These are phyloP conservation scores for Capsicum baccatum DNA, from an alignment of 257 asterid genomes.

Conservation along the genomic window DNA sequence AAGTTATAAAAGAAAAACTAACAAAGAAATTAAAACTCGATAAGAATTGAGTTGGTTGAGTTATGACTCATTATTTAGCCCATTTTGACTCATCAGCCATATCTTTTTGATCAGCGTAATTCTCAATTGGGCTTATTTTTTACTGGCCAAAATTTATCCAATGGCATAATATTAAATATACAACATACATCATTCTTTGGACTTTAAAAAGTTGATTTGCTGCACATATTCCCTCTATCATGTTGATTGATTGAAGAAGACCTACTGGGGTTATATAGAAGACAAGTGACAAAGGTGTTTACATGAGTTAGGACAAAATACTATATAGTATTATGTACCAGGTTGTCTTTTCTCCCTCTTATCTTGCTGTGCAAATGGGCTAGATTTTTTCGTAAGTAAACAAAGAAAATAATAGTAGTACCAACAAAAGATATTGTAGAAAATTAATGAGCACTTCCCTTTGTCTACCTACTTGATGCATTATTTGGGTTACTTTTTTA, in stretches of 20 bases:
- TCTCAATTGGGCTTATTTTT: too few species aligned
- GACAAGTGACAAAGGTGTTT: not conserved
- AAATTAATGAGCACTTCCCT: not conserved
- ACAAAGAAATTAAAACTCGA: not conserved
- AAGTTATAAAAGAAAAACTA: not conserved
- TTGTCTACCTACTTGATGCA: not conserved
- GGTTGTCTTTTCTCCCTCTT: not conserved
- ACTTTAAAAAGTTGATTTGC: not conserved
- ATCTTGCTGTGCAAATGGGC: not conserved
- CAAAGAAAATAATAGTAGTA: not conserved
- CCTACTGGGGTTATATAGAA: not conserved
- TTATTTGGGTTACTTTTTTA: not conserved
- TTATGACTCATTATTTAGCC: not conserved
- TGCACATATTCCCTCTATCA: not conserved
- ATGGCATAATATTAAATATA: not conserved
- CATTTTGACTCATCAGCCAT: not conserved
- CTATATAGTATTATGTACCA: not conserved
- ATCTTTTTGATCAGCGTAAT: too few species aligned
- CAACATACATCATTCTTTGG: not conserved
- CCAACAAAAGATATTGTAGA: not conserved
- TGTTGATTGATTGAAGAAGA: too few species aligned
- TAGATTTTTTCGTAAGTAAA: not conserved
- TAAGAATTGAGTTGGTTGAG: not conserved
- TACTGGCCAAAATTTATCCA: not conserved
- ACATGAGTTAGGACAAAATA: slow-evolving; percentile 20